phyloP scores from a whole-genome alignment of 305 asterid species.

The Monarda citriodora region DNA sequence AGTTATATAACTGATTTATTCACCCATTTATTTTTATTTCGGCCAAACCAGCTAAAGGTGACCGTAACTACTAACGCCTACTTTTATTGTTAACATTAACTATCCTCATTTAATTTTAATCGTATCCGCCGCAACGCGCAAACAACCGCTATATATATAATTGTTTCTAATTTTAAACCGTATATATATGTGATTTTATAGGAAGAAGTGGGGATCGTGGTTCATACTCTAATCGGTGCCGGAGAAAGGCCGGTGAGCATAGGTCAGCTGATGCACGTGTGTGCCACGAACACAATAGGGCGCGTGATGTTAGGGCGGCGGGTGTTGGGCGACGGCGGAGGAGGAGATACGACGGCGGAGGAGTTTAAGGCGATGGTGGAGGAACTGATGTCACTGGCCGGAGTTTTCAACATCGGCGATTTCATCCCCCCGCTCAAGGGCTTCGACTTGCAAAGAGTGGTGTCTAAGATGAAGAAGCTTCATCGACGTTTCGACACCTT shows the following conservation, averaged over 20 bases:
- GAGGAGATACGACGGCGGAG: slow-evolving; percentile 54
- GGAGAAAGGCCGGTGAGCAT: slow-evolving; percentile 33
- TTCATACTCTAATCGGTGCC: slow-evolving; percentile 41
- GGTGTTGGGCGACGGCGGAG: slow-evolving; percentile 47
- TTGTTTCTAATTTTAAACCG: too few relatives aligned
- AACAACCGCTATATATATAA: too few relatives aligned
- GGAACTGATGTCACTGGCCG: slow-evolving; percentile 78
- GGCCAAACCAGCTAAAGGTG: too few relatives aligned
- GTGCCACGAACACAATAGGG: slow-evolving; percentile 69
- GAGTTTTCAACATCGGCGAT: slow-evolving; percentile 79
- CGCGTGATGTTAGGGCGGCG: slow-evolving; percentile 72
- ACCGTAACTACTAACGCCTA: too few relatives aligned
- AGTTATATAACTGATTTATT: too few relatives aligned
- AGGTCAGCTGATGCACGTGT: slow-evolving; percentile 51
- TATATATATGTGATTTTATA: slow-evolving; percentile 11
- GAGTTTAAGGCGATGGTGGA: slow-evolving; percentile 83
- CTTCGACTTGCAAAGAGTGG: slow-evolving; percentile 71
- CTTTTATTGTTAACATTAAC: too few relatives aligned
- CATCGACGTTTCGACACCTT: slow-evolving; percentile 81
- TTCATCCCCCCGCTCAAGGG: slow-evolving; percentile 65
- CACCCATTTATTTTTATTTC: too few relatives aligned
- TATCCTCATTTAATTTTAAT: too few relatives aligned
- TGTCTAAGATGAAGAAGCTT: slow-evolving; percentile 70
- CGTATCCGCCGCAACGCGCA: too few relatives aligned
- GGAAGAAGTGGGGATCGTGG: slow-evolving; percentile 65